Conservation (phyloP, 2,329 filamentous ascomycete species). For the Nothopassalora personata region DNA sequence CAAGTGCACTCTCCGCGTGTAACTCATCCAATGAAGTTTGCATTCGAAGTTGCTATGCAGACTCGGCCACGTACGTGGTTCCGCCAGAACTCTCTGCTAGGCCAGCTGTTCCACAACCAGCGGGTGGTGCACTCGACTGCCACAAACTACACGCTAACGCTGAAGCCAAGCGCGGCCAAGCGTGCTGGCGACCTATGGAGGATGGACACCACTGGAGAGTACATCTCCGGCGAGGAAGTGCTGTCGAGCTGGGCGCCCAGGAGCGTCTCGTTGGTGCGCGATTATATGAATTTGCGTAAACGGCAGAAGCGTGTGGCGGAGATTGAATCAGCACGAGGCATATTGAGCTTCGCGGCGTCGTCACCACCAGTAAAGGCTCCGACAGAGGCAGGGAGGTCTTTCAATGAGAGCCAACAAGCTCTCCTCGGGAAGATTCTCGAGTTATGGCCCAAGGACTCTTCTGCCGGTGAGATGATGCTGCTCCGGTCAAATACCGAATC, state of each 20-base stretch:
- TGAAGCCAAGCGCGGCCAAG: conserved; percentile 86
- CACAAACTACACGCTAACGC: conserved; percentile 76
- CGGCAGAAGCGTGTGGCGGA: conserved; percentile 70
- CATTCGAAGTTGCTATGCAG: conserved; percentile 73
- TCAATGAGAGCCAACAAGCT: conserved; percentile 33
- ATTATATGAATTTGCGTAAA: conserved; percentile 72
- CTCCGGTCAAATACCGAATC: conserved; percentile 56
- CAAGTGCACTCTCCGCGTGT: conserved; percentile 78
- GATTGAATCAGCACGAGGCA: conserved; percentile 67
- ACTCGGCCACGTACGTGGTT: conserved; percentile 79
- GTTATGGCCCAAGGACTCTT: conserved; percentile 54
- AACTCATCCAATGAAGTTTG: conserved; percentile 82
- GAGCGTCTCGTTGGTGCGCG: conserved; percentile 83
- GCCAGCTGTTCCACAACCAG: conserved; percentile 76
- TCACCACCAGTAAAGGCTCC: conserved; percentile 43
- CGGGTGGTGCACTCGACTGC: conserved; percentile 83
- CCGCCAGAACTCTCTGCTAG: conserved; percentile 79
- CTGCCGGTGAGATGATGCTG: conserved; percentile 43
- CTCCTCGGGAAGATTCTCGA: conserved; percentile 53
- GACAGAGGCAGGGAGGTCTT: conserved; percentile 13
- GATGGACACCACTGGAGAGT: conserved; percentile 90
- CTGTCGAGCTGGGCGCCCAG: conserved; percentile 80
- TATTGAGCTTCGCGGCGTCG: conserved; percentile 41
- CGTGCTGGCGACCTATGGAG: conserved; percentile 90
- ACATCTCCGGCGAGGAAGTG: conserved; percentile 91